Conservation (phyloP, 768 basidiomycete genomes). For the Gloeopeniophorella convolvens region DNA sequence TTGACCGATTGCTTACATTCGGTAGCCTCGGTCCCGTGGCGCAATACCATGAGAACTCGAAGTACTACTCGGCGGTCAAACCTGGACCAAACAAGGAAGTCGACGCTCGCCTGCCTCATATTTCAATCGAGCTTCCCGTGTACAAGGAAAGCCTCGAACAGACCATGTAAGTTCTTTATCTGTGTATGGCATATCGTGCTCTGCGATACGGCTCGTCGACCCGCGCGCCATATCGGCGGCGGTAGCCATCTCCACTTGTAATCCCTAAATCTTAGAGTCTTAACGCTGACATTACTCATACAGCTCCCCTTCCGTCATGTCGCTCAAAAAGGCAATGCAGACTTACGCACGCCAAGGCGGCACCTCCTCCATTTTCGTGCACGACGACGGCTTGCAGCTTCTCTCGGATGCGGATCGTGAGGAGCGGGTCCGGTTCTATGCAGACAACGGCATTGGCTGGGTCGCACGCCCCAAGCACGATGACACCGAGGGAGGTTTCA, state of each 20-base stretch:
- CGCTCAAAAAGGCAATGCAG: slow-evolving; percentile 80
- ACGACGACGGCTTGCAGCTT: slow-evolving; percentile 79
- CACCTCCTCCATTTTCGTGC: slow-evolving; percentile 69
- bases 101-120: slow-evolving; percentile 61
- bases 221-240: too few relatives aligned
- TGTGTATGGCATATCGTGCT: not conserved
- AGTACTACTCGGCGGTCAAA: slow-evolving; percentile 68
- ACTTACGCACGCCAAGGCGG: slow-evolving; percentile 91
- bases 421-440: slow-evolving; percentile 67
- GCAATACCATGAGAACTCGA: slow-evolving; percentile 79
- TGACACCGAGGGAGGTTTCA: slow-evolving; percentile 54
- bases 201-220: too few relatives aligned
- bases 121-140: slow-evolving; percentile 79
- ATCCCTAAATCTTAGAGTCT: not conserved
- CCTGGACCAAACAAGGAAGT: slow-evolving; percentile 58
- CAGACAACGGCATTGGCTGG: slow-evolving; percentile 73
- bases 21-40: slow-evolving; percentile 72
- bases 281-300: not conserved
- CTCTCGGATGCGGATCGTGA: slow-evolving; percentile 55
- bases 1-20: not conserved
- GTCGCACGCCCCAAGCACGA: slow-evolving; percentile 75
- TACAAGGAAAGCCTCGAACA: slow-evolving; percentile 82
- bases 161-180: slow-evolving; percentile 57
- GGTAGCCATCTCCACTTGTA: too few relatives aligned
- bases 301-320: slow-evolving; percentile 69